Base-by-base conservation (phyloP, 345 rosid genomes). In the Conringia planisiliqua region DNA sequence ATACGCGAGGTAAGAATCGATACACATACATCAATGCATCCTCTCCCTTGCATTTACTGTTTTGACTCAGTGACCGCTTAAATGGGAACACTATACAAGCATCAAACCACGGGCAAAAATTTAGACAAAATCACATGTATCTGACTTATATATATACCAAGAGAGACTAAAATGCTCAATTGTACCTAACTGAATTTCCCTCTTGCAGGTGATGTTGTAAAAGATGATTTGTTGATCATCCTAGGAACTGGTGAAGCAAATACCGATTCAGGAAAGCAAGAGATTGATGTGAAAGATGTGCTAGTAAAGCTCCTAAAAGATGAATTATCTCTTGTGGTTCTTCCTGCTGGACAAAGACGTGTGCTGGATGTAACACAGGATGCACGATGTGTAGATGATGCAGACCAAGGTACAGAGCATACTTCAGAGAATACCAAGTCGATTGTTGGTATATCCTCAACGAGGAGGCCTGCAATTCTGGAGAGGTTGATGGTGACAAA, bases 271-370 rank as follows among this genome's bases (percentile, higher is more conserved):
- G 68, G 68, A 52, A 66, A 76, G 63, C 50, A 62, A 26, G 76
- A 71, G 18, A 40, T 68, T 6, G 85, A 68, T 80, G 84, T 88
- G 68, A 86, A 84, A 83, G 73, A 81, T 76, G 88, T 82, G 44
- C 72, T 90, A 58, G 72, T 80, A 29, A 79, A 81, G 65, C 88
- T 95, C 75, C 80, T 91, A 74, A 75, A 78, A 62, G 80, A 82
- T 22, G 97, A 90, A 42, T 65, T 95, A 73, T 90, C 96, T 69
- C 91, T 95, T 13, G 85, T 85, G 77, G 90, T 90, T 68, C 73
- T 74, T 62, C 62, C 63, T 63, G 73, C 70, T 65, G 79, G 77
- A 52, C 87, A 85, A 64, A 69, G 62, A 58, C 69, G 20, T 27
- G 39, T 61, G 27, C 48, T 36, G 26, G 66, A 40, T 46, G 47